Conservation (phyloP, 345 rosid genomes). For the Eucalyptus regnans region DNA sequence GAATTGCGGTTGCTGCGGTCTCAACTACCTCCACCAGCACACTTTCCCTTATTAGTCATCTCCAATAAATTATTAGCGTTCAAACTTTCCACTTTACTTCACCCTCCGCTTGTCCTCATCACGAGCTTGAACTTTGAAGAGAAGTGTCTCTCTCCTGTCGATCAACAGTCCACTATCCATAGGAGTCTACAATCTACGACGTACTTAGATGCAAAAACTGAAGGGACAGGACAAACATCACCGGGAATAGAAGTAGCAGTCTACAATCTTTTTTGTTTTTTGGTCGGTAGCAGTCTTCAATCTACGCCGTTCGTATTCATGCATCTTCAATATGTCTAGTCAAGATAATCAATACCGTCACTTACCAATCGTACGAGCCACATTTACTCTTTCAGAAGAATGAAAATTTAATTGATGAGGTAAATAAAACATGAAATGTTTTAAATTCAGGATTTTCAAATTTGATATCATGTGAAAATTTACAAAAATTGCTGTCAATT, state of each 20-base stretch:
- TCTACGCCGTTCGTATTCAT: not conserved
- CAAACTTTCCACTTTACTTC: not conserved
- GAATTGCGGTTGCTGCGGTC: not conserved
- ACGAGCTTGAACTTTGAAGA: not conserved
- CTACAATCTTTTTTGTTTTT: no score
- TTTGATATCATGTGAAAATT: no score
- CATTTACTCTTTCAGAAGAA: not conserved
- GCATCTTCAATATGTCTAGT: not conserved
- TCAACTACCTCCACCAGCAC: not conserved
- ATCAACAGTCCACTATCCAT: not conserved
- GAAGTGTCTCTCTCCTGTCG: not conserved
- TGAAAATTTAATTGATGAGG: no score
- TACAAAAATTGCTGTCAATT: fast-evolving
- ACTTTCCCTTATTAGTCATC: not conserved
- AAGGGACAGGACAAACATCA: not conserved
- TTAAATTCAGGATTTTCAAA: no score
- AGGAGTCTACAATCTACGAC: no score
- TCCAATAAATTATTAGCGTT: not conserved
- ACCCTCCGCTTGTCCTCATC: not conserved
- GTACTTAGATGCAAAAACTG: no score
- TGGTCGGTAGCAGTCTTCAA: no score
- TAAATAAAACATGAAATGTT: no score
- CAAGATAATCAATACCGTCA: not conserved
- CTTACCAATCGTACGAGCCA: not conserved
- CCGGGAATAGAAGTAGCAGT: not conserved